These are phyloP conservation scores for Pleurotus ostreatus DNA, from an alignment of 768 basidiomycete genomes.

Conservation along the genomic window DNA sequence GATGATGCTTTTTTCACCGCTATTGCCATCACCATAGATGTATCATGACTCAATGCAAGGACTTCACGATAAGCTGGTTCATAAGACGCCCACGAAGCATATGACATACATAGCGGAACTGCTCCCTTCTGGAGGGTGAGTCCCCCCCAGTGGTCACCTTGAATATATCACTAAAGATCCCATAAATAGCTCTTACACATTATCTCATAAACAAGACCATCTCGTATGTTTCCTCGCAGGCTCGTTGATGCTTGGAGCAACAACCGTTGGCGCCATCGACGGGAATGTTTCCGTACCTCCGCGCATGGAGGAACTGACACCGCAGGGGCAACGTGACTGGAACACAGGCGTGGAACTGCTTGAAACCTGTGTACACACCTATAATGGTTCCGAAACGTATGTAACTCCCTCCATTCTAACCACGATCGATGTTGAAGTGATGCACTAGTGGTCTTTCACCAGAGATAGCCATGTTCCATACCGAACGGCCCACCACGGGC, in stretches of 20 bases:
- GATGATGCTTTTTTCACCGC: constrained; percentile 10
- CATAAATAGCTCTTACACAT: constrained; percentile 8
- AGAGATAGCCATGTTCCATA: constrained; percentile 56
- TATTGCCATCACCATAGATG: constrained; percentile 39
- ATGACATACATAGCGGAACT: constrained; percentile 81
- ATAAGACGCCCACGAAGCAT: constrained; percentile 39
- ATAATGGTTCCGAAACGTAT: constrained; percentile 72
- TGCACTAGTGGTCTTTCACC: constrained; percentile 73
- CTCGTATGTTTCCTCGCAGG: constrained; percentile 94
- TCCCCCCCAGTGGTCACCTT: constrained; percentile 11
- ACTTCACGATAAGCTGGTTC: constrained; percentile 58
- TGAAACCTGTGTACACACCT: constrained; percentile 83
- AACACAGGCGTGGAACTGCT: constrained; percentile 74
- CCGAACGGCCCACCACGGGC: not conserved
- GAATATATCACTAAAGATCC: not conserved
- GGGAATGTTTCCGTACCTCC: constrained; percentile 67
- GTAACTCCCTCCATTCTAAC: constrained; percentile 19
- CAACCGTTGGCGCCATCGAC: constrained; percentile 51
- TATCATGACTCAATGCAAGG: constrained; percentile 70
- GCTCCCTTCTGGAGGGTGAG: constrained; percentile 81
- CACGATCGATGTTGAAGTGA: not conserved
- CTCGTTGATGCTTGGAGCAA: constrained; percentile 87
- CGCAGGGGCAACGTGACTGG: constrained; percentile 73
- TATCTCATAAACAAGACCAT: constrained; percentile 90
- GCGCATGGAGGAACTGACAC: constrained; percentile 50